phyloP scores from a whole-genome alignment of 148 eudicot genomes.

The Simmondsia chinensis region DNA sequence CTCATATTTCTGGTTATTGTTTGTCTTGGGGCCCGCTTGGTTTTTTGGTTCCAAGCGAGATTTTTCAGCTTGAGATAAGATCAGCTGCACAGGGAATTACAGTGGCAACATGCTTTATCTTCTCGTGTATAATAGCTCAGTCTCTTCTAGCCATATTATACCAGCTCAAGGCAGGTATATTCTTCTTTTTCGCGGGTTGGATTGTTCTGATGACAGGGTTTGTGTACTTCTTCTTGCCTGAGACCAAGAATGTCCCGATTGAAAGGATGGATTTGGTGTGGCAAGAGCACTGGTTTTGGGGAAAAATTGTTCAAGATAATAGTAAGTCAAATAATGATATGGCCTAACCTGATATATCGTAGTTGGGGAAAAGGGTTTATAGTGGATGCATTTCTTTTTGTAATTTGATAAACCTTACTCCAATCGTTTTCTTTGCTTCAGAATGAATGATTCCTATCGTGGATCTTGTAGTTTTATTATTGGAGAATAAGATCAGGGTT shows the following conservation, averaged over 20 bases:
- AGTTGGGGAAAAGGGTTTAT: too few relatives aligned
- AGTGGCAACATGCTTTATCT: constrained; percentile 20
- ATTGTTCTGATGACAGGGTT: constrained; percentile 14
- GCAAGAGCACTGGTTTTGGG: constrained; percentile 26
- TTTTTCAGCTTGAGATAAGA: constrained; percentile 20
- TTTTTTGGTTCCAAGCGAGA: constrained; percentile 20
- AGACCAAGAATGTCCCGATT: constrained; percentile 26
- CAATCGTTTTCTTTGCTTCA: too few relatives aligned
- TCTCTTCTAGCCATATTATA: constrained; percentile 15
- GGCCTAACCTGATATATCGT: constrained; percentile 34
- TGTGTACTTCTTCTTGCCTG: constrained; percentile 20
- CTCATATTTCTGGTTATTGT: too few relatives aligned
- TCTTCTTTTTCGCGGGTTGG: constrained; percentile 20
- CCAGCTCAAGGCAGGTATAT: constrained; percentile 17
- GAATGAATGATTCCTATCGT: too few relatives aligned
- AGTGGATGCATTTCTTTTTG: too few relatives aligned
- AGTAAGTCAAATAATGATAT: constrained; percentile 5
- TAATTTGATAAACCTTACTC: too few relatives aligned
- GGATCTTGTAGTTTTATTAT: too few relatives aligned
- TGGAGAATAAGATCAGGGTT: too few relatives aligned
- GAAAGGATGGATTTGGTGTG: constrained; percentile 14
- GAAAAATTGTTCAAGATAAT: too few relatives aligned
- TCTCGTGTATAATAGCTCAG: constrained; percentile 19
- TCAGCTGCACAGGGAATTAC: constrained; percentile 25
- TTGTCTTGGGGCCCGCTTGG: constrained; percentile 27